Base-by-base conservation (phyloP, 176 grass and related monocot species). In the Pontederia paniculata region DNA sequence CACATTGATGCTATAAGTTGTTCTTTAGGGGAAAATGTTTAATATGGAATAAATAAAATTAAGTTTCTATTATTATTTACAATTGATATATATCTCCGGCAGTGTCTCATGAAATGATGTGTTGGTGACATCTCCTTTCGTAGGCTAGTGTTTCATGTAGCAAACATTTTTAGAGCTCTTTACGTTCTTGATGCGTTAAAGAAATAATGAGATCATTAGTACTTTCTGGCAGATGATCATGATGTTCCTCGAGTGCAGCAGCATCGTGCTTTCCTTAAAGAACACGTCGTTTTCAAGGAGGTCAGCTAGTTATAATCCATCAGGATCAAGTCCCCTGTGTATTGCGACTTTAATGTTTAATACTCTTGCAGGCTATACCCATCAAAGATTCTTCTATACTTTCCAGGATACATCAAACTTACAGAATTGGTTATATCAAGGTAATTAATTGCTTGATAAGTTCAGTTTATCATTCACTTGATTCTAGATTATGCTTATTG, bases 371-470 rank as follows among this genome's bases (percentile, higher is more conserved):
- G 89, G 84, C 75, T 19, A 72, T 88, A 50, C 63, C 78, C 52
- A 88, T 95, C 72, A 76, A 62, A 79, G 84, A 82, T 81, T 60
- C 64, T 66, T 76, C 56, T 52, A 72, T 82, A 58, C 66, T 81
- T 63, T 81, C 75, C 55, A 88, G 74, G 75, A 95, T 95, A 55
- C 80, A 79, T 80, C 89, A 82, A 70, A 76, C 78, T 54, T 84
- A 88, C 58, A 84, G 75, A 88, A 74, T 95, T 84, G 56, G 70
- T 23, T 82, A 82, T 77, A 66, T 95, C 69, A 95, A 84, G 89
- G 89, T 88, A 44, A 50, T 42, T 48, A 14, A 52, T 57, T 21
- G 25, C 51, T 48, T 67, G 48, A 52, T 45, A n/a, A 2, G 31
- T 15, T 48, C 43, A 28, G 14, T 47, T 73, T 60, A 48, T 17